phyloP scores from a whole-genome alignment of 2,329 filamentous ascomycete species.

The Calonectria henricotiae region DNA sequence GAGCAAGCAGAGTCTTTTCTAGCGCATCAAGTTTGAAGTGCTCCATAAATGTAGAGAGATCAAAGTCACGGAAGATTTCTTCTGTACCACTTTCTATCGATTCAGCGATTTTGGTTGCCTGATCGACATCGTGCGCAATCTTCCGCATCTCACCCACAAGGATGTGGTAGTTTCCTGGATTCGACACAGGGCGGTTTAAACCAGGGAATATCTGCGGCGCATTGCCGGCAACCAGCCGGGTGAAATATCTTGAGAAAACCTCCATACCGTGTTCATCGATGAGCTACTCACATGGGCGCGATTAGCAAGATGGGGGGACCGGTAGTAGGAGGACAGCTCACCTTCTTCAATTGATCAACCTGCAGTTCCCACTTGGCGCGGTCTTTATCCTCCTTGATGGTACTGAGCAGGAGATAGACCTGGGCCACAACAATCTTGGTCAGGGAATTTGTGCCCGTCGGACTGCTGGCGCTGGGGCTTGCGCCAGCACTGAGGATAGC shows the following conservation, averaged over 20 bases:
- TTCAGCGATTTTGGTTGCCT: constrained; percentile 93
- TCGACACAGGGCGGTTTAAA: constrained; percentile 80
- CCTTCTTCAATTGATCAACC: constrained; percentile 92
- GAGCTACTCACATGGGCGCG: constrained; percentile 71
- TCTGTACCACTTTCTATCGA: constrained; percentile 92
- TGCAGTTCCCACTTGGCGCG: constrained; percentile 93
- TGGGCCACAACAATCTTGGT: constrained; percentile 96
- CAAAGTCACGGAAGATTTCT: constrained; percentile 95
- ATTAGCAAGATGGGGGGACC: constrained; percentile 43
- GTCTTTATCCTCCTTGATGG: constrained; percentile 94
- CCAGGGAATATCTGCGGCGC: constrained; percentile 91
- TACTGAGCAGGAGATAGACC: constrained; percentile 93
- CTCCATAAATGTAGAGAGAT: constrained; percentile 94
- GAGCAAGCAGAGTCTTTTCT: constrained; percentile 87
- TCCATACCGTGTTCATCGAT: constrained; percentile 99
- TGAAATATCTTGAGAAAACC: constrained; percentile 96
- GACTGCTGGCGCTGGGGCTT: constrained; percentile 75
- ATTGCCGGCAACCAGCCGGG: constrained; percentile 92
- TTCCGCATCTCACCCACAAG: constrained; percentile 89
- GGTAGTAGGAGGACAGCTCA: constrained; percentile 61
- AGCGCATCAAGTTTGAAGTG: constrained; percentile 95
- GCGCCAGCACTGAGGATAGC: constrained; percentile 74
- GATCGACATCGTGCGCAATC: constrained; percentile 83
- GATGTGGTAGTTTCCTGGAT: constrained; percentile 87
- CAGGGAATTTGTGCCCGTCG: constrained; percentile 77